Conservation (phyloP, 495 filamentous ascomycete species). For the Penicillium malachiteum region DNA sequence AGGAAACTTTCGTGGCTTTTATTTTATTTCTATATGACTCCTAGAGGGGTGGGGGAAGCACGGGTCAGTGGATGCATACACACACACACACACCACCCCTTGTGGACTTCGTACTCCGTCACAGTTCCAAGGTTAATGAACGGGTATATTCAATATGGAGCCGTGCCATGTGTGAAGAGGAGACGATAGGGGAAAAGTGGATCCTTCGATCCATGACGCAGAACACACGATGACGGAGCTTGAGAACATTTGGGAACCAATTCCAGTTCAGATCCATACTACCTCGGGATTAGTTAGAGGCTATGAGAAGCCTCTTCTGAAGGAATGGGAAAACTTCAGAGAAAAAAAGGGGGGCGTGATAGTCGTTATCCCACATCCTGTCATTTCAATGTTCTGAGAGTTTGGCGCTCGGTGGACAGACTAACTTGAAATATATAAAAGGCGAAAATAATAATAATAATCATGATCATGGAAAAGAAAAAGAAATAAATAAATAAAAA, state of each 20-base stretch:
- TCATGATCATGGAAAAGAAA: background rate
- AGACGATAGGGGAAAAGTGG: conserved; percentile 3
- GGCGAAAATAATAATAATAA: background rate
- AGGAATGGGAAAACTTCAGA: too few species aligned
- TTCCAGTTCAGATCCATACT: conserved; percentile 22
- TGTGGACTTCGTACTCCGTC: background rate
- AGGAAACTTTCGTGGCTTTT: too few species aligned
- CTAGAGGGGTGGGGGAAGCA: too few species aligned
- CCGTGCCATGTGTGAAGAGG: conserved; percentile 8
- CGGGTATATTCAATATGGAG: background rate
- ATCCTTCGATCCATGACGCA: conserved; percentile 19
- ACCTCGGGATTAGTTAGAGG: conserved; percentile 14
- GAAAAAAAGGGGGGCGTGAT: background rate
- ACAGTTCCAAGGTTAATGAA: background rate
- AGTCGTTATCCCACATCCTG: conserved; percentile 15
- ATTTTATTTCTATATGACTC: too few species aligned
- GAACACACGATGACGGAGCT: conserved; percentile 9
- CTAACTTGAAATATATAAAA: conserved; percentile 12
- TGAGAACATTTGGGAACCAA: conserved; percentile 1
- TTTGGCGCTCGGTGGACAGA: conserved; percentile 16
- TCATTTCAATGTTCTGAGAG: conserved; percentile 24
- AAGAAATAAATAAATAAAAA: conserved; percentile 4
- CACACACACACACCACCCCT: background rate
- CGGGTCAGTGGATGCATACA: too few species aligned
- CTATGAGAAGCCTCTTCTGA: conserved; percentile 1